Conservation (phyloP, 371 early-diverging fungal species). For the Neoconidiobolus thromboides region DNA sequence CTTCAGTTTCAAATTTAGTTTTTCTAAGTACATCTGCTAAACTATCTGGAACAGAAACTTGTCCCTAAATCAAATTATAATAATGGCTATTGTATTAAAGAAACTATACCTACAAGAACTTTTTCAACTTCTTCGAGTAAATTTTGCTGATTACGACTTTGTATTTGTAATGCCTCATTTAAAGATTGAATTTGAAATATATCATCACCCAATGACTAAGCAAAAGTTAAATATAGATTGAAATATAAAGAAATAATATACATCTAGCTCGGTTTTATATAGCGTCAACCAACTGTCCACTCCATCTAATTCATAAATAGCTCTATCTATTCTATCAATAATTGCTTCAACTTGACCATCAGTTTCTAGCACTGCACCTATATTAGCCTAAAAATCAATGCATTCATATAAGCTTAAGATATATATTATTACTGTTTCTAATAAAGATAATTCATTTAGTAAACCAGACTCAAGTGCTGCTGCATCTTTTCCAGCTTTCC, state of each 20-base stretch:
- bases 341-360: constrained; percentile 68
- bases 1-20: constrained; percentile 59
- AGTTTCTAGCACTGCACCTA: constrained; percentile 80
- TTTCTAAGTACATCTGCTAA: constrained; percentile 51
- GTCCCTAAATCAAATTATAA: constrained; percentile 12
- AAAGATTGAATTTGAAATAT: constrained; percentile 83
- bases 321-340: constrained; percentile 57
- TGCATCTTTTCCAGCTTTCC: neutral
- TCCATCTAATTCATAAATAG: constrained; percentile 51
- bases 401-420: neutral
- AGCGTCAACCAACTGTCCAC: constrained; percentile 72
- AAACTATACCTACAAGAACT: constrained; percentile 30
- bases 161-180: constrained; percentile 76
- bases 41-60: constrained; percentile 41
- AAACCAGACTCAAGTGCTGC: neutral
- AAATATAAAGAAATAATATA: constrained; percentile 14
- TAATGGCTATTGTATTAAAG: neutral
- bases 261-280: constrained; percentile 74
- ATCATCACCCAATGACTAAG: constrained; percentile 79
- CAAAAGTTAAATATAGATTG: neutral
- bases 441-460: constrained; percentile 1
- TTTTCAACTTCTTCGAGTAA: constrained; percentile 64
- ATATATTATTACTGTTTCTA: constrained; percentile 2
- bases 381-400: constrained; percentile 40
- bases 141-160: constrained; percentile 64